Conservation (phyloP, 192 early-diverging fungal genomes). For the Backusella circina region DNA sequence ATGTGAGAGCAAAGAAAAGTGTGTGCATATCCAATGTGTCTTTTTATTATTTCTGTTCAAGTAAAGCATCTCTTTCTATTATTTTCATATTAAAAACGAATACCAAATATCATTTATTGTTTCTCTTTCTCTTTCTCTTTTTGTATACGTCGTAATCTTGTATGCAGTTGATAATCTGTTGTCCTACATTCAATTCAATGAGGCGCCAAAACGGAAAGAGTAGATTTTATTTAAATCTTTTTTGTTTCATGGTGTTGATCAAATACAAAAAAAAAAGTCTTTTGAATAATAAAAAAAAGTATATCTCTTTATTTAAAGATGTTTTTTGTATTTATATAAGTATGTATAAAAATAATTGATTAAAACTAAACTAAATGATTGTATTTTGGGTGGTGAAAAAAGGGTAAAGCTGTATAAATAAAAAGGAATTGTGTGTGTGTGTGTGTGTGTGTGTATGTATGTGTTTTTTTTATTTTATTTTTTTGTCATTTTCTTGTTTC, state of each 20-base stretch:
- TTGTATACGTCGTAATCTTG: too few relatives aligned
- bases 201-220: too few relatives aligned
- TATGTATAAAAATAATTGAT: neutral
- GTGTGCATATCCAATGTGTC: too few relatives aligned
- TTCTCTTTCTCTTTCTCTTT: too few relatives aligned
- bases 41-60: too few relatives aligned
- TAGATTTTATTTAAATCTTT: too few relatives aligned
- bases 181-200: too few relatives aligned
- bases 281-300: neutral
- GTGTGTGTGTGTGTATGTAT: too few relatives aligned
- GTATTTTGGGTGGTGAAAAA: neutral
- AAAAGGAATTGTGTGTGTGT: neutral
- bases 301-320: neutral
- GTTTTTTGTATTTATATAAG: neutral
- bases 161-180: too few relatives aligned
- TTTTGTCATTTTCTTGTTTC: neutral
- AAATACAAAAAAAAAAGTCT: neutral
- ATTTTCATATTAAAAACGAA: too few relatives aligned
- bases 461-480: neutral
- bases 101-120: too few relatives aligned
- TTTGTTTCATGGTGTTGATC: neutral
- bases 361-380: neutral
- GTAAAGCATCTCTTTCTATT: too few relatives aligned
- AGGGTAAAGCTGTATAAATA: neutral
- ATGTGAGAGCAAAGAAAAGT: slow-evolving; percentile 9